Evolutionary conservation across 495 filamentous ascomycete genomes (phyloP).

Genomic region (Hypoxylon lenormandii): DNA sequence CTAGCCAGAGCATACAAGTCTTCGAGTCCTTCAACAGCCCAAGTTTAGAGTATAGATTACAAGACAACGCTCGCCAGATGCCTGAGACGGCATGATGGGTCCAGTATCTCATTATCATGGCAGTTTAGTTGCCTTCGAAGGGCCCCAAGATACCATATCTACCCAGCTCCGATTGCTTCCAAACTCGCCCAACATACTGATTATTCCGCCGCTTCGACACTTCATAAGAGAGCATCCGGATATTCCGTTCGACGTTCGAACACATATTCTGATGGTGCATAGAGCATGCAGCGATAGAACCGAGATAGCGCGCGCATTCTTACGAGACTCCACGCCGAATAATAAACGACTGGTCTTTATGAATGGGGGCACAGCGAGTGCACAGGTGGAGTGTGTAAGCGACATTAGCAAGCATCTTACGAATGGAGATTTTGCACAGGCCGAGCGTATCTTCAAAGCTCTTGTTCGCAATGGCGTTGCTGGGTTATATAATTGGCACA

Average conservation of each 20-base stretch:
- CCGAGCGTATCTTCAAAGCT: conserved; percentile 58
- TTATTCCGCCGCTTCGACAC: conserved; percentile 58
- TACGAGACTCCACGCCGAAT: conserved; percentile 53
- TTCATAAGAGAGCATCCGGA: conserved; percentile 49
- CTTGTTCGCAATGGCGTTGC: conserved; percentile 59
- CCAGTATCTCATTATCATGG: conserved; percentile 49
- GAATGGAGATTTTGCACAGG: conserved; percentile 55
- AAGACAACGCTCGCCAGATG: conserved; percentile 2
- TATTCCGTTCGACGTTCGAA: conserved; percentile 50
- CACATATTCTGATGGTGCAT: conserved; percentile 59
- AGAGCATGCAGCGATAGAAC: conserved; percentile 55
- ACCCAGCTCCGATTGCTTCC: conserved; percentile 66
- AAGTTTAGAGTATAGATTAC: not conserved
- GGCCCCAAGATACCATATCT: conserved; percentile 59
- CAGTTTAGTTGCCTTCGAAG: conserved; percentile 66
- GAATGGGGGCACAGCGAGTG: conserved; percentile 63
- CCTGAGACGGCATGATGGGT: conserved; percentile 25
- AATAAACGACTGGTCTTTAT: conserved; percentile 64
- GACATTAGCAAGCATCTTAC: conserved; percentile 59
- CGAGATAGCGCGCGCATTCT: conserved; percentile 59
- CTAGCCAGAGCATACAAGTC: conserved; percentile 1
- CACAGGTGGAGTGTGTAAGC: conserved; percentile 58
- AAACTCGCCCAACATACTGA: conserved; percentile 60
- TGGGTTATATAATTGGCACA: conserved; percentile 45
- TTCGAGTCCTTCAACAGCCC: not conserved